A percentile compares a stretch with the other conserved stretches of the same genome.
phyloP scores from a whole-genome alignment of 495 filamentous ascomycete species.

The Lepraria neglecta region DNA sequence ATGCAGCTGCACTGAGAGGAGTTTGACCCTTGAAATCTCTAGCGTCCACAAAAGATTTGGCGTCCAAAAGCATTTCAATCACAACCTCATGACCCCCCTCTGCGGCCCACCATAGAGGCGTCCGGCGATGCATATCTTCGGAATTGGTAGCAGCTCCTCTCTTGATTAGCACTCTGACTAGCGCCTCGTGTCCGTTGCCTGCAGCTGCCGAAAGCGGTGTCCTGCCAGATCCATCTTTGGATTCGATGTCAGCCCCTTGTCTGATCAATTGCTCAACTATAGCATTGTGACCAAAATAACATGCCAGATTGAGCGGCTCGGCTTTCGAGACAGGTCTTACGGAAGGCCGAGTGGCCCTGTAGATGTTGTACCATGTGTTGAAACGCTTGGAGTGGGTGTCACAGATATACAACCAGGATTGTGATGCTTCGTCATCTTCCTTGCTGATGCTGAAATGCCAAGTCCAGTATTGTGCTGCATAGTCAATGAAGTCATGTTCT shows the following conservation, averaged over 20 bases:
- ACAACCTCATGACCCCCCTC: conserved; percentile 16
- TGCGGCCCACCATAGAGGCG: conserved; percentile 28
- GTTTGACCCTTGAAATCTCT: not conserved
- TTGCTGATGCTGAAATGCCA: not conserved
- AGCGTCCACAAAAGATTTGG: conserved; percentile 26
- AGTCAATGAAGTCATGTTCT: not conserved
- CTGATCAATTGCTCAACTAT: not conserved
- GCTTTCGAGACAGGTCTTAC: not conserved
- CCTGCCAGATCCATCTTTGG: not conserved
- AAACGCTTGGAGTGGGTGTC: not conserved
- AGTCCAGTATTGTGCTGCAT: conserved; percentile 7
- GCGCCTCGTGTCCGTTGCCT: not conserved
- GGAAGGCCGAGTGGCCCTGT: not conserved
- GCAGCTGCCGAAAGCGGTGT: not conserved
- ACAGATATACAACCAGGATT: not conserved
- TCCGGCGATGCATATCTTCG: conserved; percentile 3
- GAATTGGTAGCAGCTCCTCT: not conserved
- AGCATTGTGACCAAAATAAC: not conserved
- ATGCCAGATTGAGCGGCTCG: not conserved
- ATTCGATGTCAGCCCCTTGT: not conserved
- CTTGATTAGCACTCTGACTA: not conserved
- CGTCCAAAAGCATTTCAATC: conserved; percentile 25
- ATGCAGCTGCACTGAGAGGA: not conserved
- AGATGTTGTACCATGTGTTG: not conserved
- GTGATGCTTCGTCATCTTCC: not conserved